Evolutionary conservation across 306 rosid genomes (phyloP).

Genomic region (Dalbergia cochinchinensis): DNA sequence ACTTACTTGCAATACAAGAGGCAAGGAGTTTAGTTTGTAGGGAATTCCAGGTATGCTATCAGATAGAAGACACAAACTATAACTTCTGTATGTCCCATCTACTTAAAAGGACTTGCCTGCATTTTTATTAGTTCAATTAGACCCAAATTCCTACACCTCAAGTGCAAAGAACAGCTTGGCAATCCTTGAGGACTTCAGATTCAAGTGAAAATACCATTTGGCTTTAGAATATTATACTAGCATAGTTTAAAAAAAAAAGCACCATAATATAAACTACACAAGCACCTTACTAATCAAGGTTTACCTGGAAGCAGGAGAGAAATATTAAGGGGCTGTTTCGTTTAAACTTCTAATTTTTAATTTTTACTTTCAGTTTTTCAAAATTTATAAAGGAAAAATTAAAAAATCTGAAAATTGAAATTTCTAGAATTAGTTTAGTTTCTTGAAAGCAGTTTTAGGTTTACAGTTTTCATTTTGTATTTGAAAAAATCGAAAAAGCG

Average conservation of each 20-base stretch:
- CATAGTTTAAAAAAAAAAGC: not conserved
- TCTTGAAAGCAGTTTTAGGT: too few relatives aligned
- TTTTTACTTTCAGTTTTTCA: too few relatives aligned
- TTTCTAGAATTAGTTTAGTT: too few relatives aligned
- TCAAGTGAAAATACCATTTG: not conserved
- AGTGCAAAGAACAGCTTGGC: not conserved
- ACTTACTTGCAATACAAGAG: too few relatives aligned
- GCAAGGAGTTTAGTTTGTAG: too few relatives aligned
- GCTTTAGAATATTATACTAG: not conserved
- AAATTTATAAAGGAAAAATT: too few relatives aligned
- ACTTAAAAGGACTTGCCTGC: not conserved
- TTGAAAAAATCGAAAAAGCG: too few relatives aligned
- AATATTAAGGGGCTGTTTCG: too few relatives aligned
- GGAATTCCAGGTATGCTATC: too few relatives aligned
- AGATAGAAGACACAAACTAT: not conserved
- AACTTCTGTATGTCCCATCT: not conserved
- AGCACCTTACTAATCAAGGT: not conserved
- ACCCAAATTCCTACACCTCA: not conserved
- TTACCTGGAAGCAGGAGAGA: not conserved
- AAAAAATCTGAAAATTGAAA: too few relatives aligned
- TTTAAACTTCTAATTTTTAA: too few relatives aligned
- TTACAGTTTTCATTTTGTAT: too few relatives aligned
- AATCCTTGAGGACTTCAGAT: not conserved
- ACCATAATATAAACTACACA: not conserved
- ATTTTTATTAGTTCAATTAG: not conserved